phyloP scores from a whole-genome alignment of 371 early-diverging fungal genomes.

The Mucor velutinosus region DNA sequence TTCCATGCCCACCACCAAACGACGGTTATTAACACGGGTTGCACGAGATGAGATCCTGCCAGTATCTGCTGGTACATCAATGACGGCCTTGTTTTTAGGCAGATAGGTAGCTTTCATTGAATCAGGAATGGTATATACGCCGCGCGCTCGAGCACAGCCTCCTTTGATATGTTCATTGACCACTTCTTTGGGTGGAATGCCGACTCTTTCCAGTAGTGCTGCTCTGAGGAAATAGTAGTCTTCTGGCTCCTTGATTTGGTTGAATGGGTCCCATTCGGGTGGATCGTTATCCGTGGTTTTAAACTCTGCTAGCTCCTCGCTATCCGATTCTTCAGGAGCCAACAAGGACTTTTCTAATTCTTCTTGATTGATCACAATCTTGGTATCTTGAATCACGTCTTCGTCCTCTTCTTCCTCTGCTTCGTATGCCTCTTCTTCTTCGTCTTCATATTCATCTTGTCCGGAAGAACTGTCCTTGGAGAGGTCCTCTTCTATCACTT shows the following conservation, averaged over 20 bases:
- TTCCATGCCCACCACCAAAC: constrained; percentile 44
- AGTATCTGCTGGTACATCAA: constrained; percentile 35
- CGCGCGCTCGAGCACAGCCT: constrained; percentile 77
- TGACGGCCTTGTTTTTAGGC: constrained; percentile 52
- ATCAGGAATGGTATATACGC: constrained; percentile 73
- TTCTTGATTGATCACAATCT: constrained; percentile 19
- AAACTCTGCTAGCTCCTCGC: constrained; percentile 9
- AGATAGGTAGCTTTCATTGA: constrained; percentile 69
- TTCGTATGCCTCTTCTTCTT: constrained; percentile 26
- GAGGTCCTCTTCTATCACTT: constrained; percentile 19
- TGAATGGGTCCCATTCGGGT: constrained; percentile 38
- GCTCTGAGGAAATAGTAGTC: constrained; percentile 56
- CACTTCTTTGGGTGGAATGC: neutral
- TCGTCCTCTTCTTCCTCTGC: constrained; percentile 38
- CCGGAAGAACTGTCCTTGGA: constrained; percentile 5
- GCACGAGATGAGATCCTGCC: constrained; percentile 56
- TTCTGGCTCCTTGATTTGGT: constrained; percentile 55
- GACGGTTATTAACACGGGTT: constrained; percentile 66
- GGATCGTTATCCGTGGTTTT: neutral
- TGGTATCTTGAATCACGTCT: constrained; percentile 17
- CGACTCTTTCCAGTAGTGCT: constrained; percentile 45
- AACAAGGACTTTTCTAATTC: constrained; percentile 21
- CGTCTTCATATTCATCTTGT: constrained; percentile 37
- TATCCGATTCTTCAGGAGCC: constrained; percentile 19
- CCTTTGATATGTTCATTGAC: constrained; percentile 35